Base-by-base conservation (phyloP, 2,329 filamentous ascomycete genomes). In the Colletotrichum agaves region DNA sequence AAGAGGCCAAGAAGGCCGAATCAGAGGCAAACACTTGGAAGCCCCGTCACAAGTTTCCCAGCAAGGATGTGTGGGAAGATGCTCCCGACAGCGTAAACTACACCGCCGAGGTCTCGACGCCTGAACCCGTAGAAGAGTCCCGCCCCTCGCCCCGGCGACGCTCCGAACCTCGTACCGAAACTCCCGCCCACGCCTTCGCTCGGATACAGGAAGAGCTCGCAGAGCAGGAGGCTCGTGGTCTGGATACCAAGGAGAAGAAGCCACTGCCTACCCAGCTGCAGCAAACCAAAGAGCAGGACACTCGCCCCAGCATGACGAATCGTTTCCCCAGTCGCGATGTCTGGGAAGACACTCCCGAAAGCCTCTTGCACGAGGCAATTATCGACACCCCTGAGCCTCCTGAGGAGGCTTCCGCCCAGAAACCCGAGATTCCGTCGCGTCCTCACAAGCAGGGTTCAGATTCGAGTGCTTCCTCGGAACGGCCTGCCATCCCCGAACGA, bases 31-130 rank as follows among this genome's bases (percentile, higher is more conserved):
- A 85, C 70, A 79, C 85, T 63, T 82, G 82, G 62, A 84, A 88
- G 71, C 81, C 85, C 69, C 87, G 88, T 70, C 91, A 91, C 68
- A 79, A 87, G 69, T 99, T 99, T 79, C 96, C 96, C 1, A 98
- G 94, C 78, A 92, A 94, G 77, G 96, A 99, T 77, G 88, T 98
- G 44, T 99, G 96, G 96, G 96, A 99, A 81, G 97, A 99, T 77
- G 91, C 93, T 0, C 96, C 97, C 4, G 91, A 90, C 75, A 97
- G 94, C 79, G 84, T 93, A 59, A 90, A 96, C 74, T 89, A 87
- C 74, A 90, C 88, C 37, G 90, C 94, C 3, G 94, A 93, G 67
- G 95, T 98, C 7, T 93, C 91, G 3, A 96, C 93, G 0, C 94
- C 94, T 1, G 92, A 94, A 73, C 65, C 65, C 5, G 47, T 46